Evolutionary conservation across 305 asterid genomes (phyloP).

Genomic region (Lippia alba): DNA sequence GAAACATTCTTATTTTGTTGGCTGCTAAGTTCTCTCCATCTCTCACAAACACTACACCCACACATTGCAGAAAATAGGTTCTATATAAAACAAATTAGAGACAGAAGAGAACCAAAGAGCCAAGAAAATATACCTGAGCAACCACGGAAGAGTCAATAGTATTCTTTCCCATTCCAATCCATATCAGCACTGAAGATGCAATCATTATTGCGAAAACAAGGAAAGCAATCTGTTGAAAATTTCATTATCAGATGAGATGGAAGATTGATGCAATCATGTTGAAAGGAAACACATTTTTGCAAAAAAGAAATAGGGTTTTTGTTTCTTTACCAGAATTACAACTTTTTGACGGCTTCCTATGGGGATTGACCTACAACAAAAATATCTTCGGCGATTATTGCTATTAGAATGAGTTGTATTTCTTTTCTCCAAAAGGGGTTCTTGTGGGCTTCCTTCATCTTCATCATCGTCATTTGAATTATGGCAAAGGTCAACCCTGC

Average conservation of each 20-base stretch:
- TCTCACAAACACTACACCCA: background rate
- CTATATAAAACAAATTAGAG: background rate
- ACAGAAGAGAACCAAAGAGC: background rate
- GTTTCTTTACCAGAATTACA: constrained; percentile 71
- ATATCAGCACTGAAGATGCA: constrained; percentile 75
- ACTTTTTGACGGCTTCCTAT: constrained; percentile 92
- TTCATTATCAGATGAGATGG: constrained; percentile 26
- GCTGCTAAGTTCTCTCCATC: background rate
- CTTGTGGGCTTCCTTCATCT: constrained; percentile 71
- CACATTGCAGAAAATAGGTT: background rate
- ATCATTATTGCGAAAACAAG: constrained; percentile 72
- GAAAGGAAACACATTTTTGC: constrained; percentile 4
- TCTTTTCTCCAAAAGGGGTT: constrained; percentile 69
- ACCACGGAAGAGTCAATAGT: constrained; percentile 69
- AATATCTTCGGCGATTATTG: constrained; percentile 61
- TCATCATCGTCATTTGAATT: constrained; percentile 87
- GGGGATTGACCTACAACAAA: constrained; percentile 53
- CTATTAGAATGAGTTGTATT: constrained; percentile 46
- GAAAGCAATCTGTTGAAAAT: constrained; percentile 63
- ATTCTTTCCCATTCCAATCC: constrained; percentile 75
- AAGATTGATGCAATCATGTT: constrained; percentile 20
- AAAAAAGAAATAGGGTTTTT: background rate
- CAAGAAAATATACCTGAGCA: constrained; percentile 71
- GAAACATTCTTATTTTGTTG: constrained; percentile 9
- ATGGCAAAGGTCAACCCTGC: constrained; percentile 98